Evolutionary conservation across 495 filamentous ascomycete species (phyloP).

Genomic region (Penicillium cosmopolitanum): DNA sequence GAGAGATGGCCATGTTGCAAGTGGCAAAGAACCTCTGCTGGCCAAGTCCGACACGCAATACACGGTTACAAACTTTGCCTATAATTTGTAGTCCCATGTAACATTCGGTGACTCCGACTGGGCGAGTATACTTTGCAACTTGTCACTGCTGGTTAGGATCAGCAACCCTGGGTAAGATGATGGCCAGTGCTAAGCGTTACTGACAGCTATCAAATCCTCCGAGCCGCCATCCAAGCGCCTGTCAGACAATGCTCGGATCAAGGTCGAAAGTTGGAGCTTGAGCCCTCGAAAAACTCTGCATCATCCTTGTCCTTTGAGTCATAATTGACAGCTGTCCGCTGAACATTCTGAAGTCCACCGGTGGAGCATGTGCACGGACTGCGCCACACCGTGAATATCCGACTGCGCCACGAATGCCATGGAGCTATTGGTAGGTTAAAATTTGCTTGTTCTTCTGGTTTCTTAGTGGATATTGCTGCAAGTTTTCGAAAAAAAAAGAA

Average conservation of each 20-base stretch:
- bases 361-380: constrained; percentile 3
- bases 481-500: no score
- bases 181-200: constrained; percentile 6
- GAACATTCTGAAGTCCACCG: constrained; percentile 3
- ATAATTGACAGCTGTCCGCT: constrained; percentile 14
- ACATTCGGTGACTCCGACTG: constrained; percentile 9
- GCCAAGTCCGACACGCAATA: not conserved
- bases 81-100: not conserved
- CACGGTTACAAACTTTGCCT: not conserved
- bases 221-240: constrained; percentile 10
- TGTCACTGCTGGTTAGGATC: not conserved
- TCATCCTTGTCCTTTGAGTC: constrained; percentile 8
- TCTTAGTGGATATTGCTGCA: no score
- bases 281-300: constrained; percentile 1
- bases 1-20: not conserved
- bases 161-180: not conserved
- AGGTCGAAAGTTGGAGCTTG: constrained; percentile 13
- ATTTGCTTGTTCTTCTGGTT: no score
- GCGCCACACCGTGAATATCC: constrained; percentile 2
- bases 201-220: constrained; percentile 17
- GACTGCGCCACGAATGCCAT: not conserved
- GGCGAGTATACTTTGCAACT: not conserved
- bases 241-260: not conserved
- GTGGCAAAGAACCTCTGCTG: not conserved
- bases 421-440: no score